These are phyloP conservation scores for Rutstroemia sp. DNA, from an alignment of 2,329 filamentous ascomycete genomes.

Conservation along the genomic window DNA sequence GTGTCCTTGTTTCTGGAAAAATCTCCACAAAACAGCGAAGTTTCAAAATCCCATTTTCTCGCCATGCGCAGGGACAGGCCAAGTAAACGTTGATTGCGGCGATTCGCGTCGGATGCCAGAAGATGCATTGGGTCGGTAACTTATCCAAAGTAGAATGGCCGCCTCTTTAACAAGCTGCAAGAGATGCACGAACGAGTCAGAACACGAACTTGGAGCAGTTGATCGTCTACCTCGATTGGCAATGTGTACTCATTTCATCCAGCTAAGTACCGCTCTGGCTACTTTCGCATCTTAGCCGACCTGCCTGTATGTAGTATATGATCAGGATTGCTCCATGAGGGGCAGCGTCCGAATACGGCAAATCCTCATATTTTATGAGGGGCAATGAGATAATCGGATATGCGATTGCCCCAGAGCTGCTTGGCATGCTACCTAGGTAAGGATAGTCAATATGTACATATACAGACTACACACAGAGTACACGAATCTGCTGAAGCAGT, in stretches of 20 bases:
- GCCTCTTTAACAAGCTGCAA: not conserved
- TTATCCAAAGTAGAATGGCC: not conserved
- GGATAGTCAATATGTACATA: not conserved
- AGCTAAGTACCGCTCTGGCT: too few species aligned
- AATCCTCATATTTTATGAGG: not conserved
- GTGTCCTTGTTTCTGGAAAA: not conserved
- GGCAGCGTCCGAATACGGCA: not conserved
- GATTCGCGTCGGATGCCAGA: not conserved
- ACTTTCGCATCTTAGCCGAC: too few species aligned
- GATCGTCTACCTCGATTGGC: not conserved
- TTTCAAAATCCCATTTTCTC: not conserved
- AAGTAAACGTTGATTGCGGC: not conserved
- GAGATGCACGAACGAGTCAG: slow-evolving; percentile 2
- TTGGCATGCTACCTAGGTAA: not conserved
- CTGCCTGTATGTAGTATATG: not conserved
- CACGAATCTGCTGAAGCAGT: not conserved
- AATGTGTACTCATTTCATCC: too few species aligned
- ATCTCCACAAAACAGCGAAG: not conserved
- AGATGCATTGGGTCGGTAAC: slow-evolving; percentile 2
- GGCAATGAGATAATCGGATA: not conserved
- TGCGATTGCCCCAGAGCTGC: not conserved
- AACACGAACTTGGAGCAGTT: slow-evolving; percentile 3
- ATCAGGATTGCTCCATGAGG: not conserved
- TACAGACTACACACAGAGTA: not conserved
- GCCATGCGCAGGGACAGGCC: not conserved